Evolutionary conservation across 2,329 filamentous ascomycete species (phyloP).

Genomic region (Penicillium griseofulvum): DNA sequence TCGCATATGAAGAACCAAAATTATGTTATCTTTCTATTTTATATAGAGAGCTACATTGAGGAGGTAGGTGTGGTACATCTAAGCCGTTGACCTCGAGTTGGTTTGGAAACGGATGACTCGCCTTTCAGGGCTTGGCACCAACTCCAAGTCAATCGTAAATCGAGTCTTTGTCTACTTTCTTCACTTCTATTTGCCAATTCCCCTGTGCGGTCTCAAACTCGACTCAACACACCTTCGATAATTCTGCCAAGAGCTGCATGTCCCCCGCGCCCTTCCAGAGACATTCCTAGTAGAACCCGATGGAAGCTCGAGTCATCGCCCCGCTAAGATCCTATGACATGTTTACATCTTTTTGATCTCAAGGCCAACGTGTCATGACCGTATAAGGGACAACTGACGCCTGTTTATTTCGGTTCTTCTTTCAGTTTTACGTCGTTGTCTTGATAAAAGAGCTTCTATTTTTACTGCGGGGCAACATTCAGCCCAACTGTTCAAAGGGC

Average conservation of each 20-base stretch:
- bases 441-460: slow-evolving; percentile 2
- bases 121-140: too few species aligned
- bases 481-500: background rate
- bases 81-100: background rate
- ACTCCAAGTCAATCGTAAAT: background rate
- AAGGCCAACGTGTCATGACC: slow-evolving; percentile 7
- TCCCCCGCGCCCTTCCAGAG: slow-evolving; percentile 26
- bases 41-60: background rate
- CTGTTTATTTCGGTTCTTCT: background rate
- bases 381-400: background rate
- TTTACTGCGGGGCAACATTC: slow-evolving; percentile 5
- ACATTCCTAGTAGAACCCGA: slow-evolving; percentile 36
- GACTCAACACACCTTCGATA: background rate
- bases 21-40: background rate
- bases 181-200: background rate
- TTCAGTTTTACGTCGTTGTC: background rate
- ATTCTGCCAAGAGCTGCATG: slow-evolving; percentile 6
- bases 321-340: slow-evolving; percentile 12
- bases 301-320: slow-evolving; percentile 27
- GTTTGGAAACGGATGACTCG: slow-evolving; percentile 11
- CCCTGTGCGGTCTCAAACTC: background rate
- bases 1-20: too few species aligned
- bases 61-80: background rate
- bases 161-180: background rate
- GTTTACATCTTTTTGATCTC: slow-evolving; percentile 17